Base-by-base conservation (phyloP, 371 early-diverging fungal genomes). In the Fennellomyces sp. region DNA sequence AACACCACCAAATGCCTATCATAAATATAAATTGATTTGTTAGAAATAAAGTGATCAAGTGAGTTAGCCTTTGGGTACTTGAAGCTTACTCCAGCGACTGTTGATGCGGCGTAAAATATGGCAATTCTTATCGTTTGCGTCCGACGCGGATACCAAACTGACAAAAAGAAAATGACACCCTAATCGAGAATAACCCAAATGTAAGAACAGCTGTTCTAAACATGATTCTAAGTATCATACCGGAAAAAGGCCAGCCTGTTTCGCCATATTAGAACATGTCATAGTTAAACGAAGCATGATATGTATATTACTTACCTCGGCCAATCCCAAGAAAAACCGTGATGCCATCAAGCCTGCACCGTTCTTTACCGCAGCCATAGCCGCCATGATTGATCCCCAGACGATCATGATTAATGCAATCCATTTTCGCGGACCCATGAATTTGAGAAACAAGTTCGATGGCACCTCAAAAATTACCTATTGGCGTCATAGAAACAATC, bases 61-160 rank as follows among this genome's bases (percentile, higher is more conserved):
- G 13, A 23, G 48, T 10, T 48, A 48, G 0, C 23, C 2, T 17
- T 50, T 41, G 17, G 36, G n/a, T 15, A 29, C 11, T 6, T 28
- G 2, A 5, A 33, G 65, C 76, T 73, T 73, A 72, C 88, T 4
- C 92, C 92, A 19, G 93, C 89, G 25, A 88, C 36, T 3, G 88
- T 80, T 7, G 86, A 73, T 12, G 82, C 77, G n/a, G 79, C 60
- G 64, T 84, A 90, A 60, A 91, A 91, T 39, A 86, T 57, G 1
- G 88, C 88, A 6, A 88, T 78, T 30, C 94, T 86, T 47, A 80
- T 73, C 5, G 90, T 87, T 64, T 85, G 85, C 68, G 93, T 93
- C 11, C 72, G 60, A 13, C 79, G 66, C n/a, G 68, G 71, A 52
- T 79, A 82, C 74, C 76, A 83, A 5, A 83, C 61, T 1, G 78